Percentiles rank a stretch among this genome's conserved stretches.
Conservation (phyloP, 2,329 filamentous ascomycete genomes). For the Ophiocordyceps camponoti-floridani region DNA sequence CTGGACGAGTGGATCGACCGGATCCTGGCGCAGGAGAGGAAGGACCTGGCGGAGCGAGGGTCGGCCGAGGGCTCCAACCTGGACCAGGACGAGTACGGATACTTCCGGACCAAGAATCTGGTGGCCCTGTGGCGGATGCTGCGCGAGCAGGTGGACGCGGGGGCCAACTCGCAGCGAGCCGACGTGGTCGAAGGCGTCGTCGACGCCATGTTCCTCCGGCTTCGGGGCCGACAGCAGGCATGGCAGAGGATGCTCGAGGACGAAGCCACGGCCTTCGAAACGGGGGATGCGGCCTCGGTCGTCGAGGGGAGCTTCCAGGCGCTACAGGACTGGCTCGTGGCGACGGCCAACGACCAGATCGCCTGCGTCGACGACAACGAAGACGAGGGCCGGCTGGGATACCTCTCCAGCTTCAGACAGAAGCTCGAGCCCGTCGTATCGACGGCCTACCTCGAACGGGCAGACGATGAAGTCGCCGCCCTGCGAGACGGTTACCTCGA, state of each 20-base stretch:
- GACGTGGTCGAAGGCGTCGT: slow-evolving; percentile 92
- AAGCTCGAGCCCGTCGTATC: slow-evolving; percentile 71
- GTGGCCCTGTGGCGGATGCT: slow-evolving; percentile 97
- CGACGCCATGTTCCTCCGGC: slow-evolving; percentile 82
- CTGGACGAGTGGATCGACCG: slow-evolving; percentile 96
- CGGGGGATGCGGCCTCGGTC: slow-evolving; percentile 19
- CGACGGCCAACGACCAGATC: slow-evolving; percentile 96
- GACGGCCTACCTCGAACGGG: slow-evolving; percentile 59
- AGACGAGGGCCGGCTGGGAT: slow-evolving; percentile 56
- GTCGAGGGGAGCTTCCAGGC: slow-evolving; percentile 50
- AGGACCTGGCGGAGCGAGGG: slow-evolving; percentile 62
- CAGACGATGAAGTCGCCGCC: slow-evolving; percentile 51
- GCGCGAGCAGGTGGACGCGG: slow-evolving; percentile 75
- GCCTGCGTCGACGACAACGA: slow-evolving; percentile 91
- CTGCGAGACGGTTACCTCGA: slow-evolving; percentile 90
- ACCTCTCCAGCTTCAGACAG: slow-evolving; percentile 70
- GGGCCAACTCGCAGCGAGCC: slow-evolving; percentile 64
- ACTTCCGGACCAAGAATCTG: slow-evolving; percentile 79
- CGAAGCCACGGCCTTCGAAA: slow-evolving; percentile 60
- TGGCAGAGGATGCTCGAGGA: slow-evolving; percentile 84
- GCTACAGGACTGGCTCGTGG: slow-evolving; percentile 88
- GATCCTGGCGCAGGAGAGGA: slow-evolving; percentile 68
- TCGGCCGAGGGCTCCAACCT: slow-evolving; percentile 57
- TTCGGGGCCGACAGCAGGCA: slow-evolving; percentile 64
- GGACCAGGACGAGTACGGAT: slow-evolving; percentile 75